A percentile compares a stretch with the other conserved stretches of the same genome.
Conservation (phyloP, 2,329 filamentous ascomycete genomes). For the Aspergillus pseudotamarii region DNA sequence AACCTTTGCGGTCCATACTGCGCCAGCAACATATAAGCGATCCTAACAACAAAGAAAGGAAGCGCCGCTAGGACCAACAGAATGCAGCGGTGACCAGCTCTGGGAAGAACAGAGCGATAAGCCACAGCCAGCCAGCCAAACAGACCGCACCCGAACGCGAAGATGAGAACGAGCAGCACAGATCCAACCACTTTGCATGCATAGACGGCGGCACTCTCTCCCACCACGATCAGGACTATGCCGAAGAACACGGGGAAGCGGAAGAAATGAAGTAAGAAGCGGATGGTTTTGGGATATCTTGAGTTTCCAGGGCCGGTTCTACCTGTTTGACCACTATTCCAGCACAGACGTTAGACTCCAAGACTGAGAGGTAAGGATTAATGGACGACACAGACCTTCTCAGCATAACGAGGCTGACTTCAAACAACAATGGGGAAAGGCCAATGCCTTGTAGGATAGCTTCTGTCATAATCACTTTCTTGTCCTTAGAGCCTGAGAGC, state of each 20-base stretch:
- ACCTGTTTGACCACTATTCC: conserved; percentile 29
- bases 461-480: conserved; percentile 26
- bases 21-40: conserved; percentile 27
- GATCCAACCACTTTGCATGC: conserved; percentile 24
- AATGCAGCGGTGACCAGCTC: conserved; percentile 20
- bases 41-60: conserved; percentile 26
- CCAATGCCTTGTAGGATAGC: conserved; percentile 28
- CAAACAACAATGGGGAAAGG: conserved; percentile 33
- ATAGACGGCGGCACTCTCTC: conserved; percentile 19
- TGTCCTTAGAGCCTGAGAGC: conserved; percentile 18
- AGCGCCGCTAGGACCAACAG: conserved; percentile 21
- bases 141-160: conserved; percentile 26
- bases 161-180: conserved; percentile 23
- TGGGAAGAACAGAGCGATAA: conserved; percentile 21
- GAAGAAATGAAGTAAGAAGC: conserved; percentile 28
- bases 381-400: conserved; percentile 21
- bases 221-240: conserved; percentile 28
- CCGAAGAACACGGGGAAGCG: conserved; percentile 28
- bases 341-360: neutral
- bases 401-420: conserved; percentile 31
- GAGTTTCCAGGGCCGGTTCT: conserved; percentile 29
- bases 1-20: conserved; percentile 23
- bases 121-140: conserved; percentile 23
- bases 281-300: conserved; percentile 23
- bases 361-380: neutral